Base-by-base conservation (phyloP, 306 rosid species). In the Lathyrus oleraceus region DNA sequence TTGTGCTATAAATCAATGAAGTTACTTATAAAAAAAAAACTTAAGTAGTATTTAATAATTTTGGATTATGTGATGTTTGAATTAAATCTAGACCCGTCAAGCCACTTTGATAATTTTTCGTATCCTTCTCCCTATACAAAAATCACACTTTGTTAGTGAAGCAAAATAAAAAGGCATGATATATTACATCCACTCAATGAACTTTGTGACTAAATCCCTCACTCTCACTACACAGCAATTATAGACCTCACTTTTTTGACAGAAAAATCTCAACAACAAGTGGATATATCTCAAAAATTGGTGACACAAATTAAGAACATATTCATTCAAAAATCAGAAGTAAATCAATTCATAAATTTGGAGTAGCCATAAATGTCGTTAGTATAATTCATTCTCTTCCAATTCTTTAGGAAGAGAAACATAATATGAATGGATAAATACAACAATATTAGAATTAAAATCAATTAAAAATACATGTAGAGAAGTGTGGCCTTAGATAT, bases 401-500 rank as follows among this genome's bases (percentile, higher is more conserved):
- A 30, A 48, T 9, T 65, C 5, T 13, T 20, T 15, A 15, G 48
- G 66, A 20, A 40, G 69, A 28, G 48, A 60, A 68, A 12, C 49
- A 58, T 38, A 70, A 70, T 47, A 52, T 61, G 17, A 61, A 61
- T 61, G 10, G 67, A 61, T 61, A 38, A 61, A 61, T 61, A 61
- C 28, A 61, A 38, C 28, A 61, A 61, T 61, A 61, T 38, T 28
- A 28, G 40, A 58, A 61, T 10, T 38, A 12, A 11, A 61, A 36
- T 10, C 8, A 67, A 74, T 35, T 43, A 16, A 54, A 69, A 70
- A 32, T 17, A 65, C 65, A 58, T 13, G 48, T 66, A 21, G 48
- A 67, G 21, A 65, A 77, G 67, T 45, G 43, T 45, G 43, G 32
- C 0, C 69, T 61, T 64, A 64, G 91, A 84, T 86, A 76, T 79